Base-by-base conservation (phyloP, 352 stramenopile genomes). In the Phytophthora chlamydospora region DNA sequence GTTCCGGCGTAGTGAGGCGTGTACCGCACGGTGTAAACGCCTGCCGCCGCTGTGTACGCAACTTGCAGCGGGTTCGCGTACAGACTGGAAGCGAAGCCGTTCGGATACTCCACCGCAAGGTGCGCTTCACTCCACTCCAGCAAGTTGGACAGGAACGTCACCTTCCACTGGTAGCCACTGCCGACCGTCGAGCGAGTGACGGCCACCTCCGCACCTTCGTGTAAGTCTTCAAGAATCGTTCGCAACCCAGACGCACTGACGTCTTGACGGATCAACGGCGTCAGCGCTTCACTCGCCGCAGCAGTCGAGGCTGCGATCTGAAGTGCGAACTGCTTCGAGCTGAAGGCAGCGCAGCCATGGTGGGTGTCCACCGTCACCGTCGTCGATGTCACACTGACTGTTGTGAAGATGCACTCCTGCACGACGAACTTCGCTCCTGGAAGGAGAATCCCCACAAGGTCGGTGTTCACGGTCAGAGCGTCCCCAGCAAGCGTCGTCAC, bases 91-190 rank as follows among this genome's bases (percentile, higher is more conserved):
- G 69, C 42, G 6, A 68, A 70, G 6, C 48, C 73, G 31, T 43
- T 69, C 1, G 87, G 76, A 50, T 94, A 94, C 56, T 91, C 79
- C 9, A 95, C 77, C 6, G 83, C 83, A 6, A 95, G 52, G 50
- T 93, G 84, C 0, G 85, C 73, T 3, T 71, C 71, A 17, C 76
- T 84, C 87, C 87, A 90, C 38, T 81, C 58, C 6, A 85, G 66
- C 34, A 99, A 77, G 63, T 97, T 78, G 27, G 88, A 96, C 0
- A 96, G 49, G 62, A 99, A 99, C 17, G 94, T 98, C 44, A 98
- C 83, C 27, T 61, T 69, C 90, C 91, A 98, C 41, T 85, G 74
- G 61, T 96, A 91, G 32, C 76, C 76, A 16, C 61, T 75, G 17
- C 66, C 71, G 21, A 59, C 45, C 41, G 46, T 58, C 11, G 41